phyloP scores from a whole-genome alignment of 495 filamentous ascomycete species.

The Talaromyces liani region DNA sequence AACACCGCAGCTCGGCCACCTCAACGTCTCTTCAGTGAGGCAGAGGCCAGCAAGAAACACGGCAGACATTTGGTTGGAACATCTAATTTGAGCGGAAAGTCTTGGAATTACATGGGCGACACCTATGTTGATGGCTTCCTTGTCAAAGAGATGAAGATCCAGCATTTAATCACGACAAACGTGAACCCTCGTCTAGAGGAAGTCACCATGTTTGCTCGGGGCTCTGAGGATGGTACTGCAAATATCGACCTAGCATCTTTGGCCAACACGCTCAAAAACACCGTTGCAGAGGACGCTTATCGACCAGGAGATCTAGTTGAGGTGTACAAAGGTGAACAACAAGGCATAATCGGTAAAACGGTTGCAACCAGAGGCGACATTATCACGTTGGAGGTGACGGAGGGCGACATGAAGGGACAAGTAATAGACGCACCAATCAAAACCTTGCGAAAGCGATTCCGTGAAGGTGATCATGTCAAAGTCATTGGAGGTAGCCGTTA shows the following conservation, averaged over 20 bases:
- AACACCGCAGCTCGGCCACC: constrained; percentile 58
- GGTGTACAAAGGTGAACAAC: constrained; percentile 93
- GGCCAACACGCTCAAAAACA: constrained; percentile 76
- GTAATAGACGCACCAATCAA: constrained; percentile 88
- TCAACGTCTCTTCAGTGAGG: constrained; percentile 86
- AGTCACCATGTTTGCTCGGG: constrained; percentile 85
- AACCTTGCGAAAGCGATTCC: constrained; percentile 88
- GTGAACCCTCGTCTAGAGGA: constrained; percentile 94
- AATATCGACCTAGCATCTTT: constrained; percentile 88
- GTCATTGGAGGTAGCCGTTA: constrained; percentile 93
- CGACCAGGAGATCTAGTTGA: constrained; percentile 90
- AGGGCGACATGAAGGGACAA: constrained; percentile 76
- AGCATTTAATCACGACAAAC: constrained; percentile 70
- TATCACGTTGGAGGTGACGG: constrained; percentile 78
- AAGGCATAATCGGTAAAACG: constrained; percentile 78
- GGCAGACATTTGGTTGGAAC: constrained; percentile 56
- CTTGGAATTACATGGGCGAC: constrained; percentile 76
- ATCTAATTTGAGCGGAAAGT: constrained; percentile 55
- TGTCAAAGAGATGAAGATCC: constrained; percentile 88
- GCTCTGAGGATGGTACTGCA: constrained; percentile 83
- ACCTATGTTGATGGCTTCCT: constrained; percentile 90
- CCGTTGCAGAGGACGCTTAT: constrained; percentile 68
- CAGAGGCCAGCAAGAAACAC: constrained; percentile 85
- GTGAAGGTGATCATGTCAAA: constrained; percentile 93
- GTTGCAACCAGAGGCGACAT: constrained; percentile 86